Evolutionary conservation across 495 filamentous ascomycete species (phyloP).

Genomic region (Annulohypoxylon stygium): DNA sequence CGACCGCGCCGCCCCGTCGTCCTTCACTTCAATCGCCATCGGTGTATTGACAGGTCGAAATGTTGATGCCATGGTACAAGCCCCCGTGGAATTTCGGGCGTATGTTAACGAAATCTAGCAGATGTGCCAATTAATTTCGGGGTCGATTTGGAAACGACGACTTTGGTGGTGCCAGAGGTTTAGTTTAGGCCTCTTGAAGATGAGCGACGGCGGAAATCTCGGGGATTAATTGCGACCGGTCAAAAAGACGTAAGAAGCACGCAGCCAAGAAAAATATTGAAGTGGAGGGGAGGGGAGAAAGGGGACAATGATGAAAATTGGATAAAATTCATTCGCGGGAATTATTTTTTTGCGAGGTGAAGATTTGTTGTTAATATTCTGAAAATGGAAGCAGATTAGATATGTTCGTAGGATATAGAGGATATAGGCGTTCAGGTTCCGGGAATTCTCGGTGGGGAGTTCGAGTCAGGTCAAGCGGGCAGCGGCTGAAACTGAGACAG

Average conservation of each 20-base stretch:
- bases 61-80: conserved; percentile 61
- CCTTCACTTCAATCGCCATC: conserved; percentile 64
- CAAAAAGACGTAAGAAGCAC: conserved; percentile 24
- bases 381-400: conserved; percentile 21
- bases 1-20: conserved; percentile 70
- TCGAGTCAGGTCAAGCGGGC: conserved; percentile 47
- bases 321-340: conserved; percentile 46
- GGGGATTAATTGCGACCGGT: conserved; percentile 29
- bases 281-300: conserved; percentile 26
- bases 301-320: conserved; percentile 26
- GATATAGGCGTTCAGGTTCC: conserved; percentile 29
- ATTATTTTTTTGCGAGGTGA: conserved; percentile 21
- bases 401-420: background rate
- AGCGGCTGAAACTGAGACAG: conserved; percentile 53
- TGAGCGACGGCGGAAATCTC: conserved; percentile 28
- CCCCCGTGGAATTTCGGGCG: background rate
- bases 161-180: background rate
- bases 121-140: background rate
- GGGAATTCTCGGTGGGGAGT: conserved; percentile 50
- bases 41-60: conserved; percentile 85
- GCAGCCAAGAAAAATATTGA: conserved; percentile 7
- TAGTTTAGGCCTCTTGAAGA: conserved; percentile 14
- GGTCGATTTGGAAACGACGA: conserved; percentile 12
- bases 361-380: conserved; percentile 30
- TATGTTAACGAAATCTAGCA: conserved; percentile 1